phyloP scores from a whole-genome alignment of 352 stramenopile genomes.

The Blastocystis sp. region DNA sequence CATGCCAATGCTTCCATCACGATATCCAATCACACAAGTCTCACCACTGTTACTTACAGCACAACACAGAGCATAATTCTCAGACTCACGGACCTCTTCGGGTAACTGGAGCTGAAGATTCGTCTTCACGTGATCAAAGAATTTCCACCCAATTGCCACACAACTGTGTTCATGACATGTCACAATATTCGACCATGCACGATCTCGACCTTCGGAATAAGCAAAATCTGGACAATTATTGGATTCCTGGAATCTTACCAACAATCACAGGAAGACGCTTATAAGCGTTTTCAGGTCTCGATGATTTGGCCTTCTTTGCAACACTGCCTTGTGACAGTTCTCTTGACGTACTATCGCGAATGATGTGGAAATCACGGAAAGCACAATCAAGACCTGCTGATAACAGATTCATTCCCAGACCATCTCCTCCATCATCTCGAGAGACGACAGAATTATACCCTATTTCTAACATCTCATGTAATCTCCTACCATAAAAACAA shows the following conservation, averaged over 20 bases:
- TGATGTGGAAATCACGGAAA: slow-evolving; percentile 85
- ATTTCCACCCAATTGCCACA: slow-evolving; percentile 83
- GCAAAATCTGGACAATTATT: slow-evolving; percentile 79
- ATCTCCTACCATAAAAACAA: slow-evolving; percentile 78
- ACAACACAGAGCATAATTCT: slow-evolving; percentile 20
- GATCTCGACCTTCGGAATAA: slow-evolving; percentile 81
- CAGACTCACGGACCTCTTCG: not conserved
- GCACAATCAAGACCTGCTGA: slow-evolving; percentile 81
- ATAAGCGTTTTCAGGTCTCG: not conserved
- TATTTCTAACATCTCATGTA: not conserved
- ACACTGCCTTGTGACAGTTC: slow-evolving; percentile 83
- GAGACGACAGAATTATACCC: slow-evolving; percentile 78
- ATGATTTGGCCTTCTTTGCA: slow-evolving; percentile 29
- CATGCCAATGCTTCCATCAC: slow-evolving; percentile 73
- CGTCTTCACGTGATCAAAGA: slow-evolving; percentile 82
- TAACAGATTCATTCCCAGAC: slow-evolving; percentile 82
- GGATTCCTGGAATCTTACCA: slow-evolving; percentile 75
- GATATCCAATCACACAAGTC: slow-evolving; percentile 34
- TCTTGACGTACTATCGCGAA: slow-evolving; percentile 79
- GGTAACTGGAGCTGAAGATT: slow-evolving; percentile 79
- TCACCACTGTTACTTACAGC: slow-evolving; percentile 33
- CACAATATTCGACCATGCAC: slow-evolving; percentile 87
- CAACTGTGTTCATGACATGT: slow-evolving; percentile 84
- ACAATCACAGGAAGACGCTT: slow-evolving; percentile 13
- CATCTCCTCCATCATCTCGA: slow-evolving; percentile 78